Evolutionary conservation across 2,329 filamentous ascomycete species (phyloP).

Genomic region (Neofusicoccum sp.): DNA sequence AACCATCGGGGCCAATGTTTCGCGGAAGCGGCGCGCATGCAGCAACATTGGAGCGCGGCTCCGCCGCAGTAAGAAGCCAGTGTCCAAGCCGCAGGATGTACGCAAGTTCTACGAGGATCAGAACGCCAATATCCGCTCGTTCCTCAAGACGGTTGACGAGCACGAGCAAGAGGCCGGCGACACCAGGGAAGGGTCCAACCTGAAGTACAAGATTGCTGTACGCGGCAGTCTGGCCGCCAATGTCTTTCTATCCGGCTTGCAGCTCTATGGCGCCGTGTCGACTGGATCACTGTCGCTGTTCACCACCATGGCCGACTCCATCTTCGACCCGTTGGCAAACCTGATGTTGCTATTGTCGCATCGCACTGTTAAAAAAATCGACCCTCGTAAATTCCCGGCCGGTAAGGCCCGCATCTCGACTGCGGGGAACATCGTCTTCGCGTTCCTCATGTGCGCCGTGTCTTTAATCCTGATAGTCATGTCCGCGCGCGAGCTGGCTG

Average conservation of each 20-base stretch:
- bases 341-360: conserved; percentile 83
- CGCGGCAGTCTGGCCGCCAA: conserved; percentile 77
- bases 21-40: no score
- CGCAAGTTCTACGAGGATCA: conserved; percentile 85
- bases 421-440: conserved; percentile 93
- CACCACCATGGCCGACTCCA: conserved; percentile 93
- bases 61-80: no score
- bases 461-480: conserved; percentile 92
- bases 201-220: conserved; percentile 72
- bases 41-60: no score
- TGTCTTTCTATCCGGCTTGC: conserved; percentile 73
- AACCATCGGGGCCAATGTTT: no score
- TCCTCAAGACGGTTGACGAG: conserved; percentile 91
- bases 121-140: conserved; percentile 89
- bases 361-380: conserved; percentile 84
- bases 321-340: conserved; percentile 92
- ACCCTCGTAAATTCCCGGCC: conserved; percentile 82
- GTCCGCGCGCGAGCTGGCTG: conserved; percentile 70
- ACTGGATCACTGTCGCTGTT: conserved; percentile 94
- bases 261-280: conserved; percentile 84
- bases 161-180: conserved; percentile 81
- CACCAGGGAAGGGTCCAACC: conserved; percentile 76
- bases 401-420: conserved; percentile 95
- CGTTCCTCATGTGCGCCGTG: conserved; percentile 92
- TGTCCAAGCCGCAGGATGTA: conserved; percentile 50